A percentile compares a stretch with the other conserved stretches of the same genome.
These are phyloP conservation scores for Thermothielavioides terrestris DNA, from an alignment of 495 filamentous ascomycete species.

Conservation along the genomic window DNA sequence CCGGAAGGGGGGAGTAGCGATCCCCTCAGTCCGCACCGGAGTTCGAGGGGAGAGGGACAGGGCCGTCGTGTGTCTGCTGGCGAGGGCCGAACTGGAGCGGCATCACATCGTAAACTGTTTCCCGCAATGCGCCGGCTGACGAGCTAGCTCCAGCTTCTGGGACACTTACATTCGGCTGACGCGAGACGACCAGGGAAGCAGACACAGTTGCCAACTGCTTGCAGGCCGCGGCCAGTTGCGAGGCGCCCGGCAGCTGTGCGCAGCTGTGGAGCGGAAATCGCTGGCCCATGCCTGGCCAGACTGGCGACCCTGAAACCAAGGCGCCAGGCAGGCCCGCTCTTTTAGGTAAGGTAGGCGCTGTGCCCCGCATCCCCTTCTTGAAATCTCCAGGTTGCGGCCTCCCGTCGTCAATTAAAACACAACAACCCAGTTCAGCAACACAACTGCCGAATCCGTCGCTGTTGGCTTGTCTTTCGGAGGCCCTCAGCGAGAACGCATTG, in stretches of 20 bases:
- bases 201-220: slow-evolving; percentile 5
- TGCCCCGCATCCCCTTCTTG: slow-evolving; percentile 18
- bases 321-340: neutral
- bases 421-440: slow-evolving; percentile 9
- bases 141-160: slow-evolving; percentile 4
- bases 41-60: slow-evolving; percentile 3
- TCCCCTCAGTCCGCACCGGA: slow-evolving; percentile 28
- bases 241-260: neutral
- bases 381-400: slow-evolving; percentile 17
- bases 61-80: slow-evolving; percentile 7
- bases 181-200: slow-evolving; percentile 10
- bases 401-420: slow-evolving; percentile 15
- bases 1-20: slow-evolving; percentile 31
- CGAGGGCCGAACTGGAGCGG: slow-evolving; percentile 12
- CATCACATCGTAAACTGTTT: slow-evolving; percentile 27
- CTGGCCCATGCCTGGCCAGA: neutral
- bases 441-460: slow-evolving; percentile 3
- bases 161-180: slow-evolving; percentile 7
- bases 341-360: slow-evolving; percentile 1
- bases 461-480: slow-evolving; percentile 3
- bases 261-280: neutral
- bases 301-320: neutral
- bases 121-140: slow-evolving; percentile 4
- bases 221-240: neutral
- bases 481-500: neutral